phyloP scores from a whole-genome alignment of 768 basidiomycete species.

The Pisolithus microcarpus region DNA sequence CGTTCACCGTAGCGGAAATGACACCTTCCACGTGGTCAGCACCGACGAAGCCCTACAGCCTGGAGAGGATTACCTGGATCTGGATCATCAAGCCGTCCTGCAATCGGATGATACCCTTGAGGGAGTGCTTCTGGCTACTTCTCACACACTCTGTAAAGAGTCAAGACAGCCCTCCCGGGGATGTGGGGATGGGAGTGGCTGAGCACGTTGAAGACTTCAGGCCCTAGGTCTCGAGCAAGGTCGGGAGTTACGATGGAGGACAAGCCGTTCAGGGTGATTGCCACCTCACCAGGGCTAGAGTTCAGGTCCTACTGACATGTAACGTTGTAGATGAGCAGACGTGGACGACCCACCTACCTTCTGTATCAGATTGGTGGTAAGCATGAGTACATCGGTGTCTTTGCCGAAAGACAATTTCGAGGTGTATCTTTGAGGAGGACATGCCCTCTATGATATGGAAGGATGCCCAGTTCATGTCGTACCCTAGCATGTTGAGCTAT shows the following conservation, averaged over 20 bases:
- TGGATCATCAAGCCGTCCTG: constrained; percentile 76
- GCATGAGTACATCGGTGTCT: constrained; percentile 95
- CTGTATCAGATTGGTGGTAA: constrained; percentile 92
- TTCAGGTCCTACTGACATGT: constrained; percentile 57
- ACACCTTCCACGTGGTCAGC: too few relatives aligned
- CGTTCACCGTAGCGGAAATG: too few relatives aligned
- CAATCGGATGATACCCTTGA: constrained; percentile 58
- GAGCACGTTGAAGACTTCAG: constrained; percentile 78
- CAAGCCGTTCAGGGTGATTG: constrained; percentile 74
- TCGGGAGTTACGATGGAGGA: constrained; percentile 80
- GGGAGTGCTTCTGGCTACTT: constrained; percentile 76
- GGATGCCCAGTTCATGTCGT: constrained; percentile 91
- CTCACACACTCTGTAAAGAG: constrained; percentile 70
- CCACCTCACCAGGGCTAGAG: constrained; percentile 67
- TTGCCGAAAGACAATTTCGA: constrained; percentile 89
- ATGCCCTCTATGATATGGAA: constrained; percentile 98
- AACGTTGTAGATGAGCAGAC: neutral
- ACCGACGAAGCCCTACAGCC: neutral
- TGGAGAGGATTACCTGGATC: constrained; percentile 48
- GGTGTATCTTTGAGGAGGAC: constrained; percentile 87
- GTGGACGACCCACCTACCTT: constrained; percentile 57
- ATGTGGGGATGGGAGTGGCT: constrained; percentile 86
- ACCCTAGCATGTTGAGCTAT: constrained; percentile 95
- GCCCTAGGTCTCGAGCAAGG: constrained; percentile 83
- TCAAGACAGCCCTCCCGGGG: constrained; percentile 83